Percentiles rank a stretch among this genome's conserved stretches.
These are phyloP conservation scores for Paramecium primaurelia DNA, from an alignment of 73 alveolate genomes.

Conservation along the genomic window DNA sequence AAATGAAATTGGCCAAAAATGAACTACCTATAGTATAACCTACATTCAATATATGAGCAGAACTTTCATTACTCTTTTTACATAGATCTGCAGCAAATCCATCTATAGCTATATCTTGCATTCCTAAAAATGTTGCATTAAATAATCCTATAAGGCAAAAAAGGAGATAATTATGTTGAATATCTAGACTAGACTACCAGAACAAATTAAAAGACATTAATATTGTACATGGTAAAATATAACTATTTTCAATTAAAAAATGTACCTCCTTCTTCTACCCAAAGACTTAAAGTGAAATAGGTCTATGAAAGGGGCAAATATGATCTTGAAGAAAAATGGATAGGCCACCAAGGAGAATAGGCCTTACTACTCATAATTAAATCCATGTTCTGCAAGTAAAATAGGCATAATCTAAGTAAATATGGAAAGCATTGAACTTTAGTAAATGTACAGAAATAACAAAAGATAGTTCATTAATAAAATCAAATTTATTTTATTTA, in stretches of 20 bases:
- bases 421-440: neutral
- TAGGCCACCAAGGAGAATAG: neutral
- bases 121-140: neutral
- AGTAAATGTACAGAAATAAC: neutral
- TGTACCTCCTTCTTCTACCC: neutral
- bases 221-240: neutral
- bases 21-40: neutral
- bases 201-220: neutral
- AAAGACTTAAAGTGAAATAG: neutral
- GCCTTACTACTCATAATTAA: neutral
- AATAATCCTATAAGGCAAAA: neutral
- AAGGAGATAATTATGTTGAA: neutral
- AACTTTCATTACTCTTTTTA: neutral
- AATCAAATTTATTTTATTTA: neutral
- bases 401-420: constrained; percentile 5
- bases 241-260: neutral
- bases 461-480: neutral
- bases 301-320: neutral
- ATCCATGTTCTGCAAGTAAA: neutral
- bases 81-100: neutral
- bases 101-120: neutral
- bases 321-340: constrained; percentile 3
- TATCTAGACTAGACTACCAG: neutral
- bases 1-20: neutral
- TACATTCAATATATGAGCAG: neutral